These are phyloP conservation scores for Bryoglossum gracile DNA, from an alignment of 495 filamentous ascomycete genomes.

Conservation along the genomic window DNA sequence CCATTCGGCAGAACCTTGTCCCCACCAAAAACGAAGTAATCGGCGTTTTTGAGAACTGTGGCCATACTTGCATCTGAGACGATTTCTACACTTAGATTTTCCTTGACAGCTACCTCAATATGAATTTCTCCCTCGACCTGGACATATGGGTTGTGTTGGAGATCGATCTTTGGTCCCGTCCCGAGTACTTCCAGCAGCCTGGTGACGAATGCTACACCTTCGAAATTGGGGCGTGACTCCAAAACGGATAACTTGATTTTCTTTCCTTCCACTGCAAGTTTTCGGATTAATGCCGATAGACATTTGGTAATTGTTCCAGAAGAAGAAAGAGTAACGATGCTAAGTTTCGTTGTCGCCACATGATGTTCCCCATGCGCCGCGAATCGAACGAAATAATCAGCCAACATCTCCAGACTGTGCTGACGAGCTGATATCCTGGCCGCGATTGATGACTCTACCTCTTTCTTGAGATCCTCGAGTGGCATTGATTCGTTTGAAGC, in stretches of 20 bases:
- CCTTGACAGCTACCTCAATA: conserved; percentile 11
- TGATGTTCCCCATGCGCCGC: conserved; percentile 15
- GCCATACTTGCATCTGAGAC: conserved; percentile 57
- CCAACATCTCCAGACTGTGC: conserved; percentile 25
- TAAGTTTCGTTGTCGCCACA: conserved; percentile 20
- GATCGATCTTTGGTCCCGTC: too few species aligned
- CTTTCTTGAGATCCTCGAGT: neutral
- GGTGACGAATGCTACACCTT: conserved; percentile 51
- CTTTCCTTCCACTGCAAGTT: conserved; percentile 6
- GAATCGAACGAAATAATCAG: conserved; percentile 32
- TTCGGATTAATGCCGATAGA: conserved; percentile 22
- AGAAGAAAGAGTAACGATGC: conserved; percentile 50
- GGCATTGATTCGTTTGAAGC: conserved; percentile 18
- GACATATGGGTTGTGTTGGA: too few species aligned
- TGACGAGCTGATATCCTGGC: neutral
- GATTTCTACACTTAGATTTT: conserved; percentile 36
- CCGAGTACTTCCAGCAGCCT: too few species aligned
- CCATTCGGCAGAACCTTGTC: conserved; percentile 51
- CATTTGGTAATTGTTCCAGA: conserved; percentile 49
- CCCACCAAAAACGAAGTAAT: conserved; percentile 54
- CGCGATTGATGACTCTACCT: conserved; percentile 1
- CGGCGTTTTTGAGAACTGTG: conserved; percentile 37
- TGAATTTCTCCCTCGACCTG: conserved; percentile 28
- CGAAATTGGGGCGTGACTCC: conserved; percentile 59
- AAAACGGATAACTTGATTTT: conserved; percentile 49